phyloP scores from a whole-genome alignment of 1,284 basidiomycete genomes.

The Sanghuangporus weigelae region DNA sequence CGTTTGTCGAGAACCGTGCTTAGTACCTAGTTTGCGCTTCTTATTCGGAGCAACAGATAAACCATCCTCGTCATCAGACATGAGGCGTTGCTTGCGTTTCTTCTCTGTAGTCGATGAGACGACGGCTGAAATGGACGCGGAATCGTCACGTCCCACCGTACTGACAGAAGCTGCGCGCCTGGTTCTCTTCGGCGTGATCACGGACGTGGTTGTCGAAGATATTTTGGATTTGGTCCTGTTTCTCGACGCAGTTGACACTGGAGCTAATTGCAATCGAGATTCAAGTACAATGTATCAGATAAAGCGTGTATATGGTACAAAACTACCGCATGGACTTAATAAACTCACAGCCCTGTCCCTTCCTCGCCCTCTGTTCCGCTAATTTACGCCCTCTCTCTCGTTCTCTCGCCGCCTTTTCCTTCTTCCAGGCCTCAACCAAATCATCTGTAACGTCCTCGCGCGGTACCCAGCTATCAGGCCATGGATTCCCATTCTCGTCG shows the following conservation, averaged over 20 bases:
- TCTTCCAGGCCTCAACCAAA: conserved; percentile 17
- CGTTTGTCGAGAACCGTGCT: background rate
- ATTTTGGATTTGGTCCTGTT: background rate
- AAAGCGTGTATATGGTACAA: too few relatives aligned
- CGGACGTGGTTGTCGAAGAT: background rate
- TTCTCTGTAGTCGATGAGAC: background rate
- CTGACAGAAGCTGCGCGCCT: background rate
- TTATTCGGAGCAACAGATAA: background rate
- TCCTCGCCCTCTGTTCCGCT: background rate
- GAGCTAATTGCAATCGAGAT: background rate
- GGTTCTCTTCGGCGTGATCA: background rate
- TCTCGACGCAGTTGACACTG: background rate
- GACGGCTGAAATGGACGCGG: background rate
- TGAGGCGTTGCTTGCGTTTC: background rate
- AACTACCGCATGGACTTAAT: too few relatives aligned
- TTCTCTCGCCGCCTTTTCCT: conserved; percentile 7
- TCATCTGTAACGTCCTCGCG: conserved; percentile 16
- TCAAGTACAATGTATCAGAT: background rate
- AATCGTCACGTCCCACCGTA: background rate
- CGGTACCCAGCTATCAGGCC: conserved; percentile 17
- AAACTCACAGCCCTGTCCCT: background rate
- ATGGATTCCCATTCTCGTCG: conserved; percentile 16
- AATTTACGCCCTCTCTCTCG: conserved; percentile 1
- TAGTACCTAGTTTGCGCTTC: background rate
- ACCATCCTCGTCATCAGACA: background rate